Percentiles rank a stretch among this genome's conserved stretches.
These are phyloP conservation scores for Lactarius pseudohatsudake DNA, from an alignment of 768 basidiomycete species.

Conservation along the genomic window DNA sequence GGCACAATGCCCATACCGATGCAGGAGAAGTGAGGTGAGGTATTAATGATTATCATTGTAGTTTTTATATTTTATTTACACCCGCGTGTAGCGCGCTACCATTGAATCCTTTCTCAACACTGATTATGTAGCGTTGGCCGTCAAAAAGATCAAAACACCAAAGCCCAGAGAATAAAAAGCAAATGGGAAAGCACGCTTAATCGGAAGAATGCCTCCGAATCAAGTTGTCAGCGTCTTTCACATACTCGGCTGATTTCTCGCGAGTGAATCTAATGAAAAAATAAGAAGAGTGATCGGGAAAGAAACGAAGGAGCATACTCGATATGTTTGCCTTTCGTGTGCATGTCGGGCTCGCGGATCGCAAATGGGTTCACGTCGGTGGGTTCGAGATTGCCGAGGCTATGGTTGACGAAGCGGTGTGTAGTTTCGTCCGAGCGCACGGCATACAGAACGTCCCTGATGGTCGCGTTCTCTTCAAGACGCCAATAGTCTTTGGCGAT, in stretches of 20 bases:
- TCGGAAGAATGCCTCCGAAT: conserved; percentile 16
- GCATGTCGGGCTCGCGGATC: conserved; percentile 84
- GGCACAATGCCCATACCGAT: not conserved
- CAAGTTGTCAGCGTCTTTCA: conserved; percentile 16
- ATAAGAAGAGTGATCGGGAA: conserved; percentile 18
- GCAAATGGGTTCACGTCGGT: conserved; percentile 89
- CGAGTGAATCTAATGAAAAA: conserved; percentile 18
- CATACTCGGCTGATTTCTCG: conserved; percentile 24
- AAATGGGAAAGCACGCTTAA: not conserved
- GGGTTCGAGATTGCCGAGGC: conserved; percentile 80
- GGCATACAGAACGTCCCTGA: conserved; percentile 88
- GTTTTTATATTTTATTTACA: too few relatives aligned
- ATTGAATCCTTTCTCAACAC: not conserved
- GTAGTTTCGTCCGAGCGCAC: conserved; percentile 92
- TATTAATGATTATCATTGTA: too few relatives aligned
- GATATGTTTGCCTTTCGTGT: conserved; percentile 70
- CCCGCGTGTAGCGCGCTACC: too few relatives aligned
- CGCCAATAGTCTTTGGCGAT: conserved; percentile 98
- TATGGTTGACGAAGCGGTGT: conserved; percentile 95
- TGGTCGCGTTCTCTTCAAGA: conserved; percentile 63
- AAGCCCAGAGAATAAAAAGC: not conserved
- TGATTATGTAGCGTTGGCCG: not conserved
- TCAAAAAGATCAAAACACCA: not conserved
- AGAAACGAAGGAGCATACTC: conserved; percentile 44
- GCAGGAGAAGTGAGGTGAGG: conserved; percentile 9